Evolutionary conservation across 495 filamentous ascomycete genomes (phyloP), one percentile per base, ranked within the genome.

Genomic region (Talaromyces liani): DNA sequence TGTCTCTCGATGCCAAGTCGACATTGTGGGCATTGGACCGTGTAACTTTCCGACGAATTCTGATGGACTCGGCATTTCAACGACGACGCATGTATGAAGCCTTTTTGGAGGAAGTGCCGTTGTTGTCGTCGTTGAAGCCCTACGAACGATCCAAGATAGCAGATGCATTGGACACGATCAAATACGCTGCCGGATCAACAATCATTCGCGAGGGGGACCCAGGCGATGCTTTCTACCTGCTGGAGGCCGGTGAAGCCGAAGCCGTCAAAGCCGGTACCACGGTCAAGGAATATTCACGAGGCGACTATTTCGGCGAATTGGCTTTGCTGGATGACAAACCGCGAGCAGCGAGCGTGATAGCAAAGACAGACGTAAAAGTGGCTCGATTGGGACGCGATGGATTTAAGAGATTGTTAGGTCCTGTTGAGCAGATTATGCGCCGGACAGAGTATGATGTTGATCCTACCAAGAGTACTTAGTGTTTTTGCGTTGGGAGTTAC

Each of bases 31-130:
- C 91, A 12, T 79, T 98, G 51, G 94, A 98, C 72, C 91, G 94
- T 34, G 84, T 98, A 57, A 98, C 94, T 5, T 98, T 98, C 84
- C 91, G 94, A 58, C 91, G 94, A 33, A 98, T 98, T 68, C 81
- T 98, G 61, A 97, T 98, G 95, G 94, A 98, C 77, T 93, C 90
- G 57, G 95, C 94, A 18, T 98, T 97, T 77, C 90, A 93, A 70
- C 90, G 93, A 33, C 87, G 94, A 64, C 89, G 92, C 66, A 92
- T 98, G 87, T 98, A 98, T 73, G 94, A 98, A 72, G 88, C 87
- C 69, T 98, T 98, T 80, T 82, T 98, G n/a, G 92, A 96, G 71
- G 93, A 97, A 76, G 93, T 98, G 5, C 89, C 91, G 0, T 81
- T 98, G n/a, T 84, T 98, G 10, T 84, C 87, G 12, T 87, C 83